Percentiles rank a stretch among this genome's conserved stretches.
These are phyloP conservation scores for Nidula niveotomentosa DNA, from an alignment of 1,284 basidiomycete genomes.

Conservation along the genomic window DNA sequence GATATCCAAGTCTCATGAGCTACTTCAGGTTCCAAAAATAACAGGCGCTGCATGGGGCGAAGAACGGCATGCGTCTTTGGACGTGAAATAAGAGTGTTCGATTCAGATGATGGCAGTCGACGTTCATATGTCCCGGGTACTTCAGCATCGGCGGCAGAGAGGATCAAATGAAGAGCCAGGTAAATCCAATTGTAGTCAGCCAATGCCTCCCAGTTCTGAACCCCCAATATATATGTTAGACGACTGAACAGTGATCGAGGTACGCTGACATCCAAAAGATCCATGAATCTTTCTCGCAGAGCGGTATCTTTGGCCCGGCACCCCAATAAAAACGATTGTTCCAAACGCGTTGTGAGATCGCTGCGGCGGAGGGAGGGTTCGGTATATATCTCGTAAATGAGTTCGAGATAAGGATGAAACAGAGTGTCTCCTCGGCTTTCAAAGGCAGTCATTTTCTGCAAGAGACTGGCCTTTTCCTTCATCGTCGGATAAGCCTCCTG, in stretches of 20 bases:
- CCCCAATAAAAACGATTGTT: constrained; percentile 92
- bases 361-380: constrained; percentile 85
- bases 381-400: constrained; percentile 95
- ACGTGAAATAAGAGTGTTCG: constrained; percentile 38
- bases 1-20: constrained; percentile 91
- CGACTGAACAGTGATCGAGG: constrained; percentile 83
- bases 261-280: constrained; percentile 89
- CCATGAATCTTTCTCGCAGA: constrained; percentile 87
- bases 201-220: constrained; percentile 95
- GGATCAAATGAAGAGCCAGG: constrained; percentile 86
- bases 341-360: constrained; percentile 92
- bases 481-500: constrained; percentile 87
- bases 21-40: constrained; percentile 78
- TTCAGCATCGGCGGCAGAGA: constrained; percentile 81
- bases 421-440: constrained; percentile 78
- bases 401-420: constrained; percentile 84
- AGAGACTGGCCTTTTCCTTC: constrained; percentile 92
- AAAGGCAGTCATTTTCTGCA: constrained; percentile 91
- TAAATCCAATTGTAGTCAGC: constrained; percentile 96
- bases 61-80: constrained; percentile 63
- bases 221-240: constrained; percentile 88
- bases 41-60: constrained; percentile 79
- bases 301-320: constrained; percentile 82
- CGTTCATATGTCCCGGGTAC: constrained; percentile 40
- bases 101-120: constrained; percentile 25